Evolutionary conservation across 495 filamentous ascomycete genomes (phyloP), one percentile per base, ranked within the genome.

Genomic region (Talaromyces adpressus): DNA sequence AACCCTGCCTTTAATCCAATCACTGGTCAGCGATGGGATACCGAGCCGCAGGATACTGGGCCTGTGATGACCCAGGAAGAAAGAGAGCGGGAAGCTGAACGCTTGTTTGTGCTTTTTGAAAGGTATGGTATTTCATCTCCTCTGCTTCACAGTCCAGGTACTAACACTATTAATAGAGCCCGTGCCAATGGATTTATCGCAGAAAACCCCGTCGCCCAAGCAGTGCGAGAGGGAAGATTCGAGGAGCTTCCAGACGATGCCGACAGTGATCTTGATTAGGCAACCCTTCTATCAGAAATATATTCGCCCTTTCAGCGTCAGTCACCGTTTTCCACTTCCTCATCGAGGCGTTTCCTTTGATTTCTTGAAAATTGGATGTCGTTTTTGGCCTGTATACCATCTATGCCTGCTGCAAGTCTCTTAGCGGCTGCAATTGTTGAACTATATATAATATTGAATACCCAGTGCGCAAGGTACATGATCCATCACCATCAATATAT

Each of bases 91-190:
- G 94, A 98, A 72, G 94, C 94, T 0, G 94, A 98, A 73, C 87
- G 84, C 67, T 76, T 98, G 0, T 97, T 98, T 76, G 91, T 98
- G 14, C 79, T 98, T 16, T 98, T 98, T 75, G 93, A 98, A 75
- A 86, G 92, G 91, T 91, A 77, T 66, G 75, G 69, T 2, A 61
- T 30, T 1, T 29, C 25, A 22, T 18, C 7, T 12, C 49, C 18
- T 27, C 12, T 61, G 14, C 18, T 51, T 52, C 11, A 25, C 27
- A 32, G 25, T 9, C 20, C 1, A 47, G 11, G 61, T 29, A 52
- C 67, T 74, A 70, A 75, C 51, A 6, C 12, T 27, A 6, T 27
- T 56, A n/a, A 39, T 34, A 96, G 92, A 71, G 73, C 96, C 49
- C 92, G 84, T 75, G 85, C 85, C 66, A 96, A 88, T 53, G 94